Evolutionary conservation across 2,329 filamentous ascomycete species (phyloP).

Genomic region (Monosporascus ibericus): DNA sequence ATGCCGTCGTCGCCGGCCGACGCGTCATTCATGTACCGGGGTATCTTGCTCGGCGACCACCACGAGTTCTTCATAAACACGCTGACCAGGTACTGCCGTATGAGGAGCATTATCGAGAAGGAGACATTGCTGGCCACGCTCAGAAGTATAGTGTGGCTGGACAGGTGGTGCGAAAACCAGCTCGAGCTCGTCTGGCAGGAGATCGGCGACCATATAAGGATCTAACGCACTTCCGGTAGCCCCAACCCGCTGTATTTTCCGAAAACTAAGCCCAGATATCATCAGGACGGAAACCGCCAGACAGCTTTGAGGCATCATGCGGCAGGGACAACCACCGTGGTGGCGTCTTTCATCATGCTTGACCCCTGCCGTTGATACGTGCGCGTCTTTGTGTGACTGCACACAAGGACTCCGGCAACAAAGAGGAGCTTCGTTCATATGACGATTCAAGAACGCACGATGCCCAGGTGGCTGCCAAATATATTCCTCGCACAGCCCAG

Average conservation of each 20-base stretch:
- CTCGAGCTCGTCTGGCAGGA: slow-evolving; percentile 21
- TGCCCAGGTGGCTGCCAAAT: not conserved
- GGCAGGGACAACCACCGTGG: not conserved
- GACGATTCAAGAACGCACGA: not conserved
- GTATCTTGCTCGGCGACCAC: slow-evolving; percentile 14
- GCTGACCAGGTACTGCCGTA: slow-evolving; percentile 19
- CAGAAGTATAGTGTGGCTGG: slow-evolving; percentile 22
- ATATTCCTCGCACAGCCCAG: not conserved
- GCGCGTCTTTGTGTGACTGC: not conserved
- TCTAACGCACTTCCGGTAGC: slow-evolving; percentile 2
- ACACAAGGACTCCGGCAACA: not conserved
- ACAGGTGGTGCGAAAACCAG: slow-evolving; percentile 26
- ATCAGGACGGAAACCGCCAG: not conserved
- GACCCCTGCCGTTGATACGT: not conserved
- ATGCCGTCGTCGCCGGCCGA: slow-evolving; percentile 8
- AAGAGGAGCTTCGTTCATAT: not conserved
- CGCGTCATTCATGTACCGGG: slow-evolving; percentile 8
- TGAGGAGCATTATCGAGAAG: slow-evolving; percentile 18
- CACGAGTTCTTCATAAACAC: slow-evolving; percentile 25
- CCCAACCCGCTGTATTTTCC: not conserved
- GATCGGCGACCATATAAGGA: slow-evolving; percentile 14
- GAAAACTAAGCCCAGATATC: not conserved
- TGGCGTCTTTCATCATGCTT: not conserved
- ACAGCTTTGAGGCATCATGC: not conserved
- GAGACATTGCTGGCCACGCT: slow-evolving; percentile 17